Evolutionary conservation across 805 yeast species (phyloP).

Genomic region (Myxozyma lipomycoides): DNA sequence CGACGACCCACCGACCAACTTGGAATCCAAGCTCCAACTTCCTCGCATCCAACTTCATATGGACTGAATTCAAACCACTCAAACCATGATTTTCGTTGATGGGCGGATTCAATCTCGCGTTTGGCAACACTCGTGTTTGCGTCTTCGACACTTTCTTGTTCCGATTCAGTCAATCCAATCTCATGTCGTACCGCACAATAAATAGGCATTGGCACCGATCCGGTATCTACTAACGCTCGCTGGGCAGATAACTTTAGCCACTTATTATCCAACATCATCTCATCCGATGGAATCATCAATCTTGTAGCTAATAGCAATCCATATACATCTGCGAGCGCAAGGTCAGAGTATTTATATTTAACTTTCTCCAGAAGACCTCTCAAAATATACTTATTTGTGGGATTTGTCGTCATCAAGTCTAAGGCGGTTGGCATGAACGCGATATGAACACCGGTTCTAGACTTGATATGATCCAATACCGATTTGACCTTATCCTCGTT

Average conservation of each 20-base stretch:
- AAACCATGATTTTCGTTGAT: conserved; percentile 16
- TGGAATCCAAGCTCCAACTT: conserved; percentile 31
- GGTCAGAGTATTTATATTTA: conserved; percentile 8
- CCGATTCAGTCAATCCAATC: conserved; percentile 20
- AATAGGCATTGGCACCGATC: conserved; percentile 30
- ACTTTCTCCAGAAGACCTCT: conserved; percentile 27
- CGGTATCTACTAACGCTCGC: conserved; percentile 23
- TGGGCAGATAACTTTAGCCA: conserved; percentile 28
- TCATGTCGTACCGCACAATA: conserved; percentile 32
- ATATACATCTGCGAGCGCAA: conserved; percentile 27
- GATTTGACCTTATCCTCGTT: background rate
- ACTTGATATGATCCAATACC: conserved; percentile 24
- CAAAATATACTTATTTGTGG: conserved; percentile 28
- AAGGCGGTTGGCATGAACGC: conserved; percentile 25
- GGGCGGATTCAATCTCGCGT: background rate
- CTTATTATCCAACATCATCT: conserved; percentile 16
- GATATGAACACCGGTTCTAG: conserved; percentile 22
- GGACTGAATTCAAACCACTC: conserved; percentile 33
- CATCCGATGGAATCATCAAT: conserved; percentile 24
- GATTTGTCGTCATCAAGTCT: conserved; percentile 24
- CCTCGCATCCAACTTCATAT: conserved; percentile 31
- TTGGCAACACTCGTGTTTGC: conserved; percentile 1
- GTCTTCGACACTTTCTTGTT: conserved; percentile 7
- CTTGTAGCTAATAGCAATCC: conserved; percentile 28
- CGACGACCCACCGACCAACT: conserved; percentile 30